Conservation (phyloP, 371 early-diverging fungal species). For the Mucor saturninus region DNA sequence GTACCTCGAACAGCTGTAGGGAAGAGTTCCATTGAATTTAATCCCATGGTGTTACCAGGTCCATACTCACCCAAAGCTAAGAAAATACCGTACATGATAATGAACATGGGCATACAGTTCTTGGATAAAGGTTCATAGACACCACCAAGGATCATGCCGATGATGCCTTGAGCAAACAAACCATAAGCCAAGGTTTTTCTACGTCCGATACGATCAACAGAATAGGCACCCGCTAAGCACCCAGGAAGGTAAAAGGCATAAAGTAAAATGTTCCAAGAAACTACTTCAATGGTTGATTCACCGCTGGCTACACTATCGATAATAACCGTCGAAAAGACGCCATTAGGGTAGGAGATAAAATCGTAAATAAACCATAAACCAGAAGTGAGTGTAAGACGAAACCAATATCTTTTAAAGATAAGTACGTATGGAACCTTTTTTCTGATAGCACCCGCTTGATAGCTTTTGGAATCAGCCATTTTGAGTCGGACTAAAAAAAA, state of each 20-base stretch:
- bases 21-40: conserved; percentile 58
- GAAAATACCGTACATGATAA: conserved; percentile 62
- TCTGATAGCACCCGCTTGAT: conserved; percentile 53
- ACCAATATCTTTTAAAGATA: conserved; percentile 62
- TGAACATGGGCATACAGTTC: conserved; percentile 54
- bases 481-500: conserved; percentile 47
- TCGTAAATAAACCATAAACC: conserved; percentile 71
- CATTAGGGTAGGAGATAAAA: conserved; percentile 58
- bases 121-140: conserved; percentile 42
- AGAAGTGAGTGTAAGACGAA: conserved; percentile 53
- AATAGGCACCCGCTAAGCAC: conserved; percentile 51
- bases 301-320: conserved; percentile 27
- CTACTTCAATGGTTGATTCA: conserved; percentile 38
- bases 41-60: conserved; percentile 59
- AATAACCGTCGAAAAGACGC: conserved; percentile 55
- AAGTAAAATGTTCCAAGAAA: conserved; percentile 57
- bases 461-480: conserved; percentile 58
- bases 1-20: conserved; percentile 67
- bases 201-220: conserved; percentile 56
- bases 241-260: conserved; percentile 60
- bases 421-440: conserved; percentile 57
- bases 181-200: conserved; percentile 58
- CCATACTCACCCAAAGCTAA: conserved; percentile 63
- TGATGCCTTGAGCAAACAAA: conserved; percentile 52
- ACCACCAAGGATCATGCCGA: conserved; percentile 58